These are phyloP conservation scores for Vitrella brassicaformis DNA, from an alignment of 73 alveolate species.

Conservation along the genomic window DNA sequence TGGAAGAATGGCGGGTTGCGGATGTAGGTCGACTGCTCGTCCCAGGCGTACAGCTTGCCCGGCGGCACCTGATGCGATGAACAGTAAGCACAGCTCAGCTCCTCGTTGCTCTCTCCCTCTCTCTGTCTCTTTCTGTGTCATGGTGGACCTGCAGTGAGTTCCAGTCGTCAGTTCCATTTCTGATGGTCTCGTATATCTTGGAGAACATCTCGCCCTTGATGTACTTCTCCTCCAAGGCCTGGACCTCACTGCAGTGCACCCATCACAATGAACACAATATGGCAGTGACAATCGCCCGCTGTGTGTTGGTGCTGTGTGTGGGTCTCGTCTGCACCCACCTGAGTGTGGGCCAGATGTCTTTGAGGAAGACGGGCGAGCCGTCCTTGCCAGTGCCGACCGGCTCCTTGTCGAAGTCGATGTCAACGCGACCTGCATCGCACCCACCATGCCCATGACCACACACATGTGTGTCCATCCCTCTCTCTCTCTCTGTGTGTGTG, in stretches of 20 bases:
- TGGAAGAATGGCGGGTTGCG: constrained; percentile 82
- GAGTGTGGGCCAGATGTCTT: constrained; percentile 85
- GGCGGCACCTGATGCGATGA: too few species aligned
- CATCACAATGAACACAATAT: too few species aligned
- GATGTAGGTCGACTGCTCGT: constrained; percentile 66
- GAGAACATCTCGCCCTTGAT: constrained; percentile 73
- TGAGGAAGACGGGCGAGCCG: constrained; percentile 72
- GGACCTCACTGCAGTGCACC: too few species aligned
- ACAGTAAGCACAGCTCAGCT: too few species aligned
- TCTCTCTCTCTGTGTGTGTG: too few species aligned
- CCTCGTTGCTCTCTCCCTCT: too few species aligned
- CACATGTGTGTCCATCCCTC: too few species aligned
- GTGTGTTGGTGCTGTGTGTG: too few species aligned
- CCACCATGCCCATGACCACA: too few species aligned
- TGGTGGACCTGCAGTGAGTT: constrained; percentile 43
- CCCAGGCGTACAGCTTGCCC: constrained; percentile 67
- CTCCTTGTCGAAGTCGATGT: constrained; percentile 73
- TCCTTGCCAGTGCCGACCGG: constrained; percentile 64
- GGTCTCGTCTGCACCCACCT: too few species aligned
- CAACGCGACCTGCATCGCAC: constrained; percentile 47
- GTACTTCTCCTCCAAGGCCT: constrained; percentile 1
- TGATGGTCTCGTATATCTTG: constrained; percentile 57
- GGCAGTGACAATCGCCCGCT: too few species aligned
- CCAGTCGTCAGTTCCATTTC: constrained; percentile 81
- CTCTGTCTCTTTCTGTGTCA: too few species aligned